Evolutionary conservation across 805 yeast genomes (phyloP), one percentile per base, ranked within the genome.

Genomic region (Clavispora carvajalis): DNA sequence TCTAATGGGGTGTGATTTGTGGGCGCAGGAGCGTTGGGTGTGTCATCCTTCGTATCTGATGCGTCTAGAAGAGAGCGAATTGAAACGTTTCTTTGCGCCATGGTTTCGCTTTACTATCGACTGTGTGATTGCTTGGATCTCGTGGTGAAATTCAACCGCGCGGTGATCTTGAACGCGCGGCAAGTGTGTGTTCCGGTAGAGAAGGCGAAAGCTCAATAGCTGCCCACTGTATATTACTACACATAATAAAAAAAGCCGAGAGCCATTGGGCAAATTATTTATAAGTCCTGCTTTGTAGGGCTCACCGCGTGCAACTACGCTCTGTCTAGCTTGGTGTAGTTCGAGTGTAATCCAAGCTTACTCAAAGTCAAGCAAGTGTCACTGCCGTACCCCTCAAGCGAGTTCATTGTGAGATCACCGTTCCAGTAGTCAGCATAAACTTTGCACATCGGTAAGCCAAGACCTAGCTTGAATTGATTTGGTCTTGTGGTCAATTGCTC

Each of bases 351-450:
- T 33, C 96, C 96, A 41, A 88, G 71, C 58, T 87, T 85, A 22
- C 89, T 83, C 44, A 91, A 65, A 23, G 83, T 79, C 54, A 93
- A 65, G 44, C 83, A 82, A 0, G 91, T 89, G 56, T 91, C 99
- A 26, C 93, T 80, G 2, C 99, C 99, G 52, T 83, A 87, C 2
- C 96, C 97, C 44, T 88, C 91, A 38, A 91, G 66, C 0, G 95
- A 82, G 51, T 82, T 82, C 73, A 91, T 77, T 44, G 80, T 82
- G 37, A 91, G 62, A 38, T 83, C 85, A 6, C 98, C 98, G 52
- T 90, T 93, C 98, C 98, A 91, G 61, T 91, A 91, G 52, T 91
- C 97, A 0, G 95, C 87, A 57, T 91, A 91, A 0, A 90, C 87
- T 51, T 86, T 82, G 54, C 96, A 85, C 84, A 91, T 80, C 0